Evolutionary conservation across 345 rosid genomes (phyloP).

Genomic region (Rhizophora mangle): DNA sequence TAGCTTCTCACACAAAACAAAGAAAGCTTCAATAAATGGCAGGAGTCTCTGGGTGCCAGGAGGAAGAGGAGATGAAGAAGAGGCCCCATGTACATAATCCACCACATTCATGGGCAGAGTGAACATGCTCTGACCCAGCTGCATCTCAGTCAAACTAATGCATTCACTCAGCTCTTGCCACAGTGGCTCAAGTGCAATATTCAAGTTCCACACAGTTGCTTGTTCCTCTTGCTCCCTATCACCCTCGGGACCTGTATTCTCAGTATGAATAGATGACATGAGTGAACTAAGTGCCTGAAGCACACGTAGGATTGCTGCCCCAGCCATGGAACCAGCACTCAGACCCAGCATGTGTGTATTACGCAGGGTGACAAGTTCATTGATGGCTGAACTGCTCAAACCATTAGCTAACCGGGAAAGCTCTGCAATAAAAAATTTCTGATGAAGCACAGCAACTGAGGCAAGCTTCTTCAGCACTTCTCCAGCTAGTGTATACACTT

Average conservation of each 20-base stretch:
- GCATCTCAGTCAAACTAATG: conserved; percentile 76
- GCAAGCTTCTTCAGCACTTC: conserved; percentile 88
- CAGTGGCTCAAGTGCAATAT: conserved; percentile 72
- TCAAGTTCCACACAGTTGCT: conserved; percentile 63
- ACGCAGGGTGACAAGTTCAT: conserved; percentile 69
- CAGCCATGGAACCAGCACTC: conserved; percentile 91
- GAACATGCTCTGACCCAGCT: conserved; percentile 63
- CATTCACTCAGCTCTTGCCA: conserved; percentile 95
- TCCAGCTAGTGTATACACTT: conserved; percentile 69
- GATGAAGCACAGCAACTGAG: conserved; percentile 56
- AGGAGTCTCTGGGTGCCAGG: conserved; percentile 94
- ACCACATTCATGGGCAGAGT: conserved; percentile 44
- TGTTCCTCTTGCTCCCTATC: conserved; percentile 70
- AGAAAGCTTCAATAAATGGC: conserved; percentile 94
- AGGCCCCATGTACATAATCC: conserved; percentile 56
- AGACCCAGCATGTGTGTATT: conserved; percentile 74
- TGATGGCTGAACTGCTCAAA: conserved; percentile 74
- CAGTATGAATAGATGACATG: conserved; percentile 39
- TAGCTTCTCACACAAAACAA: conserved; percentile 87
- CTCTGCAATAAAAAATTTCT: conserved; percentile 62
- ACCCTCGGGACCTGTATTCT: conserved; percentile 31
- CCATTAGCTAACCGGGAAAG: conserved; percentile 75
- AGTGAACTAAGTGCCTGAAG: conserved; percentile 81
- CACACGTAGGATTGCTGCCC: conserved; percentile 86
- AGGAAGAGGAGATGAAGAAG: conserved; percentile 71